Conservation (phyloP, 345 rosid genomes). For the Dovyalis caffra region DNA sequence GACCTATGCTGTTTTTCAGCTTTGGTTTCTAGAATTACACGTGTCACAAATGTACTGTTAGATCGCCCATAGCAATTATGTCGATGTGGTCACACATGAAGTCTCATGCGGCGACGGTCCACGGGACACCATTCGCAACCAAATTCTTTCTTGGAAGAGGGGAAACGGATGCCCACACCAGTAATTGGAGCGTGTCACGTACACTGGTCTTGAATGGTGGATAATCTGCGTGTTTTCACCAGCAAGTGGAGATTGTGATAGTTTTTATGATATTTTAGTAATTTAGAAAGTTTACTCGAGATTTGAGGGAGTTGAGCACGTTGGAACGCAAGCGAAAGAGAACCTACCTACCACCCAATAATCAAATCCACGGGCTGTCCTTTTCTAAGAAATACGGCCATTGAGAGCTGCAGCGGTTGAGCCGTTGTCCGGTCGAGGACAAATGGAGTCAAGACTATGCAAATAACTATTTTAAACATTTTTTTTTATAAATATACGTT, state of each 20-base stretch:
- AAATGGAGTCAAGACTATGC: too few species aligned
- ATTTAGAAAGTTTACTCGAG: not conserved
- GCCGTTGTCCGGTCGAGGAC: too few species aligned
- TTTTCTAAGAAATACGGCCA: not conserved
- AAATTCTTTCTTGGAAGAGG: not conserved
- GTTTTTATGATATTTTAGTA: not conserved
- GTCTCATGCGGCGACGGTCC: not conserved
- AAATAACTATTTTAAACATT: too few species aligned
- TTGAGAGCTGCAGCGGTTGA: not conserved
- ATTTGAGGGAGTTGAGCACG: not conserved
- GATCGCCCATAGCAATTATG: not conserved
- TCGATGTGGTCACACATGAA: not conserved
- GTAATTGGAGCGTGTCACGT: not conserved
- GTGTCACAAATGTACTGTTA: not conserved
- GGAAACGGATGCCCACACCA: not conserved
- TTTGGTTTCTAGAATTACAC: not conserved
- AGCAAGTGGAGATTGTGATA: too few species aligned
- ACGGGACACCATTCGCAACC: not conserved
- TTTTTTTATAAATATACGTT: too few species aligned
- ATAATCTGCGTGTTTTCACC: too few species aligned
- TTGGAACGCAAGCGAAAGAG: not conserved
- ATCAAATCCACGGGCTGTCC: not conserved
- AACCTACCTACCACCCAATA: not conserved
- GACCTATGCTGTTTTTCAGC: too few species aligned
- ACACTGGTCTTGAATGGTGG: not conserved